Evolutionary conservation across 768 basidiomycete species (phyloP).

Genomic region (Dioszegia hungarica): DNA sequence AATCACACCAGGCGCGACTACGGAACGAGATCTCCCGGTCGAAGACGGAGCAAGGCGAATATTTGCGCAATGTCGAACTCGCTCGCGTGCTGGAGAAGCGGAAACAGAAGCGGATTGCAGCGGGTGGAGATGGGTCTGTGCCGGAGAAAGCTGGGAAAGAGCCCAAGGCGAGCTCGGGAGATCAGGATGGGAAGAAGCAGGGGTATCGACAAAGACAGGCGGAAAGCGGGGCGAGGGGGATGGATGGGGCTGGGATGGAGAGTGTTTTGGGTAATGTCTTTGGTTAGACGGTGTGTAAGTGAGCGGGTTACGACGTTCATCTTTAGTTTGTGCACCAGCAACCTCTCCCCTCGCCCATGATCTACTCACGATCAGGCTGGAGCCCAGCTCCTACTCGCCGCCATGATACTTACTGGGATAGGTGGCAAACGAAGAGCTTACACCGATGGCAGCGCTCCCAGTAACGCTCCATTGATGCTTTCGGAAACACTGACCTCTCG

Average conservation of each 20-base stretch:
- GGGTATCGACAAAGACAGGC: slow-evolving; percentile 35
- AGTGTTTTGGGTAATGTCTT: slow-evolving; percentile 44
- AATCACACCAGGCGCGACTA: slow-evolving; percentile 78
- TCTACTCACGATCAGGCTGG: too few relatives aligned
- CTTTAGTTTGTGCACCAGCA: too few relatives aligned
- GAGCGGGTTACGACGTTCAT: too few relatives aligned
- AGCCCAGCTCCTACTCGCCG: too few relatives aligned
- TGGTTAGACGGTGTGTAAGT: too few relatives aligned
- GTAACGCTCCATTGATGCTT: too few relatives aligned
- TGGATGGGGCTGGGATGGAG: slow-evolving; percentile 35
- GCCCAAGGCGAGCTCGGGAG: not conserved
- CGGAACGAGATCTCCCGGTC: slow-evolving; percentile 87
- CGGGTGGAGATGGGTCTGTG: not conserved
- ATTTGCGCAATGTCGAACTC: slow-evolving; percentile 88
- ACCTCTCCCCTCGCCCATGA: too few relatives aligned
- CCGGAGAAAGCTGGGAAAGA: not conserved
- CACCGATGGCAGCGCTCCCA: too few relatives aligned
- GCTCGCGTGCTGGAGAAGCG: slow-evolving; percentile 61
- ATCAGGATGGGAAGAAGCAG: slow-evolving; percentile 2
- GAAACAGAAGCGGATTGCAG: slow-evolving; percentile 36
- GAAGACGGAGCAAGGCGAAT: slow-evolving; percentile 80
- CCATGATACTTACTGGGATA: too few relatives aligned
- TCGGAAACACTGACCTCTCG: too few relatives aligned
- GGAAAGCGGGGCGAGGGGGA: slow-evolving; percentile 16
- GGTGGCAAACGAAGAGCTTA: too few relatives aligned